Evolutionary conservation across 257 asterid genomes (phyloP), one percentile per base, ranked within the genome.

Genomic region (Solanum medicagineum): DNA sequence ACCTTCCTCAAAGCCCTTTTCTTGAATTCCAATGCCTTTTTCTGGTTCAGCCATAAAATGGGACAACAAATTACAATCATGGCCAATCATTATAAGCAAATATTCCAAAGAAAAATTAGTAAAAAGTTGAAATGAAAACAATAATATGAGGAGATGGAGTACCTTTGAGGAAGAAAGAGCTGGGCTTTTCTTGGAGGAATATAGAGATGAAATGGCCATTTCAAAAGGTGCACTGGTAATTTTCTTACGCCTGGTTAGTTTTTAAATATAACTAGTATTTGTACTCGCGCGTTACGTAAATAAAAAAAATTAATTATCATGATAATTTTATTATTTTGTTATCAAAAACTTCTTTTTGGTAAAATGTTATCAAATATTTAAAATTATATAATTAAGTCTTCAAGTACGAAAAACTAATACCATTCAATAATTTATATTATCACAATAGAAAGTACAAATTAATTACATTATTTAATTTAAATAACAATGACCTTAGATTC

Each of bases 161-260:
- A 85, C 90, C 88, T 89, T 83, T 13, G 85, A 60, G 75, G 88
- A 44, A 57, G 89, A 80, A 51, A 71, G 45, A 29, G 22, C 44
- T 3, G 81, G 49, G 75, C 84, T 69, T 53, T 36, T 45, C 71
- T 63, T 63, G 17, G 40, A 22, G 2, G 69, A 62, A 20, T 66
- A 8, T 42, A 83, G 14, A 77, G 69, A 83, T 62, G 89, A 40
- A 7, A 60, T 29, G 3, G 84, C 87, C 91, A 87, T 88, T 22
- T 70, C 44, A 63, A 24, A 63, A 63, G 42, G 40, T 62, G 24
- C 40, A 24, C 17, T 36, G 45, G 8, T 36, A 29, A 80, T 65
- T 26, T 84, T 87, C 87, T 87, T 54, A 62, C 69, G 22, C 36
- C 36, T 32, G 36, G 36, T 32, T 32, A 32, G 36, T 32, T 32